Conservation (phyloP, 2,329 filamentous ascomycete species). For the Beauveria bassiana region DNA sequence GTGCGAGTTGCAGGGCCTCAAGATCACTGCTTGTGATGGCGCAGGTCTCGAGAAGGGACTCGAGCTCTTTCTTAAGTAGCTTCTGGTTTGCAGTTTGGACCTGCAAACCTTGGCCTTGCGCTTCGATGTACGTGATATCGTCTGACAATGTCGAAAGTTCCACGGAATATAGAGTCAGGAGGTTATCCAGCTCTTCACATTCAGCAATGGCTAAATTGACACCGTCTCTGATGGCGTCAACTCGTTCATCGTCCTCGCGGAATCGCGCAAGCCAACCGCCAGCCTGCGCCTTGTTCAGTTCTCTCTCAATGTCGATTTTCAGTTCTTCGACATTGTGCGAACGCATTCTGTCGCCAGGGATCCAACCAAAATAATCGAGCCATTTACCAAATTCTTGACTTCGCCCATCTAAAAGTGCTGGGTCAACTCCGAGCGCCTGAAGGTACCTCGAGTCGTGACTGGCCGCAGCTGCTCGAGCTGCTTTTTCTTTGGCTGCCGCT, state of each 20-base stretch:
- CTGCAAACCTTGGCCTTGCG: conserved; percentile 91
- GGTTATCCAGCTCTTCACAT: conserved; percentile 91
- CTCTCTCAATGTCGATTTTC: conserved; percentile 74
- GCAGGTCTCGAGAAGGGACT: conserved; percentile 82
- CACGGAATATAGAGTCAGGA: conserved; percentile 89
- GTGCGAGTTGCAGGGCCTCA: conserved; percentile 62
- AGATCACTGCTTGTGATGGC: conserved; percentile 74
- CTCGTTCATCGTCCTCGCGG: conserved; percentile 81
- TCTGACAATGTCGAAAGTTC: conserved; percentile 90
- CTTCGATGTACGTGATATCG: conserved; percentile 94
- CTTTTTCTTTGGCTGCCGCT: conserved; percentile 35
- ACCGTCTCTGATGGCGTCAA: conserved; percentile 76
- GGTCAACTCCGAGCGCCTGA: conserved; percentile 68
- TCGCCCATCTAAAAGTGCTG: conserved; percentile 64
- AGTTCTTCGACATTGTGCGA: conserved; percentile 70
- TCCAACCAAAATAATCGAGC: conserved; percentile 84
- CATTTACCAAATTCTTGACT: conserved; percentile 75
- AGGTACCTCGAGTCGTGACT: conserved; percentile 76
- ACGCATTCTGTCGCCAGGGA: conserved; percentile 65
- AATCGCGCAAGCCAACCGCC: conserved; percentile 84
- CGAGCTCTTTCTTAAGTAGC: conserved; percentile 79
- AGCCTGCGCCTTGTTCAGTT: conserved; percentile 84
- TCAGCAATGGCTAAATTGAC: conserved; percentile 88
- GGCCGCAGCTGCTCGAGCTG: conserved; percentile 54
- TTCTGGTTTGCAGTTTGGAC: conserved; percentile 97